A percentile compares a stretch with the other conserved stretches of the same genome.
These are phyloP conservation scores for Epichloe bromicola DNA, from an alignment of 2,329 filamentous ascomycete species.

Conservation along the genomic window DNA sequence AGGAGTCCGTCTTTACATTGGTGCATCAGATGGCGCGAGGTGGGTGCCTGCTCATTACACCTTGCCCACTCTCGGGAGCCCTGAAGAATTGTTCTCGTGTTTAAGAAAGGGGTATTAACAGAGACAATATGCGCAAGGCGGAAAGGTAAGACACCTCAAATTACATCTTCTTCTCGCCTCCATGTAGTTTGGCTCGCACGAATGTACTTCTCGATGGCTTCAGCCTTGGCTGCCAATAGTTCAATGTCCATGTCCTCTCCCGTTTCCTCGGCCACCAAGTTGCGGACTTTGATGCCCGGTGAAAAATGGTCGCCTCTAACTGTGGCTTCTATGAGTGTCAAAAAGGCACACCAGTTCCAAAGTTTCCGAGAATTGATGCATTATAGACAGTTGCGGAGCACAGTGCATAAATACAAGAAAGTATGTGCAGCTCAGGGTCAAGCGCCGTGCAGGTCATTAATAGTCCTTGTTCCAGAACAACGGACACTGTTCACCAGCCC, in stretches of 20 bases:
- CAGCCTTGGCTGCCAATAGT: not conserved
- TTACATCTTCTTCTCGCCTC: no score
- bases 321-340: no score
- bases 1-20: constrained; percentile 22
- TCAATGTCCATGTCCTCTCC: not conserved
- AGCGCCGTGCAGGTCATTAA: no score
- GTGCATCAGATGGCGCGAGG: constrained; percentile 20
- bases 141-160: no score
- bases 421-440: no score
- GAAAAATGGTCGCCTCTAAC: no score
- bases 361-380: not conserved
- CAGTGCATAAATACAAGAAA: no score
- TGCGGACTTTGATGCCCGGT: not conserved
- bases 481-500: no score
- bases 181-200: no score
- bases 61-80: not conserved
- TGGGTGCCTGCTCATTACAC: constrained; percentile 6
- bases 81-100: constrained; percentile 23
- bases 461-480: no score
- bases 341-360: not conserved
- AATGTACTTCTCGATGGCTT: not conserved
- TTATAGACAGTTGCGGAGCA: not conserved
- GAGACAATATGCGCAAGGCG: constrained; percentile 17
- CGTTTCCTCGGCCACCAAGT: not conserved
- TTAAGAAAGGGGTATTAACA: constrained; percentile 23